Base-by-base conservation (phyloP, 2,329 filamentous ascomycete genomes). In the Drechmeria coniospora region DNA sequence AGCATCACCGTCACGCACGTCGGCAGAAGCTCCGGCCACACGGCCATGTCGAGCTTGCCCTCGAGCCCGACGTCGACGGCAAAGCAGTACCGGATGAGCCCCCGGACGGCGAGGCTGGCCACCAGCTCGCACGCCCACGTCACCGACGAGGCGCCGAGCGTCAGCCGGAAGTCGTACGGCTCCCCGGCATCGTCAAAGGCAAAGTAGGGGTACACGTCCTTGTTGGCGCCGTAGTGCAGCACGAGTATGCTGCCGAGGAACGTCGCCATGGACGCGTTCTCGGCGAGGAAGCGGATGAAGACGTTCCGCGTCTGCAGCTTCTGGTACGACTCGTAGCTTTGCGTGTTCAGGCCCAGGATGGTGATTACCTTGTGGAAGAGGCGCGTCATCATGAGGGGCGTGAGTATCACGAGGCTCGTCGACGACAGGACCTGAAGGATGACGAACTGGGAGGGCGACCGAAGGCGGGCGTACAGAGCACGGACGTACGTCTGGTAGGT, bases 401-500 rank as follows among this genome's bases (percentile, higher is more conserved):
- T 71, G 21, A 77, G 53, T 34, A 77, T 57, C 40, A 79, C 72
- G 29, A 78, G 63, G 30, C 65, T 60, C 8, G 65, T 63, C 12
- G 70, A 75, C 1, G 72, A 77, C 34, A 79, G 56, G 11, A 71
- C 50, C 47, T 79, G 74, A 21, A 79, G 67, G 37, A 67, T 59
- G 32, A 77, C 59, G 51, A 79, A 79, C 49, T 78, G 72, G 21
- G 57, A 51, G 1, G 72, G 74, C 5, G 68, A 73, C 35, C 74
- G 71, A 10, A 79, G 63, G 12, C 74, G 70, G 10, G 74, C 74
- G 45, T 79, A 79, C 32, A 79, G 50, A 8, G 74, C 71, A 28
- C 74, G 70, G 9, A 79, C 74, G 49, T 78, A 79, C 4, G 73
- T 78, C 50, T 79, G 73, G 48, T 79, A 79, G 5, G 74, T 79